Evolutionary conservation across 1,284 basidiomycete species (phyloP).

Genomic region (Ustilago vetiveriae): DNA sequence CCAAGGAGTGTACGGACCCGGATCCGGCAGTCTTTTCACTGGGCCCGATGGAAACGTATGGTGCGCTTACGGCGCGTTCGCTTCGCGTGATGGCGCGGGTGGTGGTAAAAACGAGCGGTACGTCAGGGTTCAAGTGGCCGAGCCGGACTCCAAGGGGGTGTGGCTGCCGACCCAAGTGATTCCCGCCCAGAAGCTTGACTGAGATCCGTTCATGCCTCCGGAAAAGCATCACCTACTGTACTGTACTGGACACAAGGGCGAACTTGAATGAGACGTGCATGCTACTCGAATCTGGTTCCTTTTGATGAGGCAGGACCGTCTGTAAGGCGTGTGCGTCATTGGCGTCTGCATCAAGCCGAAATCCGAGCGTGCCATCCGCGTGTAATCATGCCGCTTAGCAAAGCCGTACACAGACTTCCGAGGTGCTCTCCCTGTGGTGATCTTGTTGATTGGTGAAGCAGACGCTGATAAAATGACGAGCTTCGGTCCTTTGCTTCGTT

Average conservation of each 20-base stretch:
- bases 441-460: too few species aligned
- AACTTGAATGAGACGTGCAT: background rate
- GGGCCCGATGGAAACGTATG: slow-evolving; percentile 27
- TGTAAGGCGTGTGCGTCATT: slow-evolving; percentile 15
- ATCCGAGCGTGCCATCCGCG: slow-evolving; percentile 6
- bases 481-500: too few species aligned
- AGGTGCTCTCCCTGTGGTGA: too few species aligned
- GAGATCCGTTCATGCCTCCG: too few species aligned
- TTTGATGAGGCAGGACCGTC: background rate
- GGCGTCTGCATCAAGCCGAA: background rate
- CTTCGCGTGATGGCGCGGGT: slow-evolving; percentile 20
- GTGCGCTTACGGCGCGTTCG: slow-evolving; percentile 41
- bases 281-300: background rate
- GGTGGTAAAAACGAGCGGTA: slow-evolving; percentile 33
- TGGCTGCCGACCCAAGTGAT: slow-evolving; percentile 40
- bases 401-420: slow-evolving; percentile 6
- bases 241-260: too few species aligned
- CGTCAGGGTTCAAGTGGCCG: slow-evolving; percentile 36
- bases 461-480: too few species aligned
- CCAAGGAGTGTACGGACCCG: slow-evolving; percentile 36
- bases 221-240: too few species aligned
- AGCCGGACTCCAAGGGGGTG: slow-evolving; percentile 31
- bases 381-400: slow-evolving; percentile 24
- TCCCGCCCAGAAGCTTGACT: slow-evolving; percentile 18
- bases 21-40: slow-evolving; percentile 25